These are phyloP conservation scores for Pythium utonaiense DNA, from an alignment of 352 stramenopile species.

Conservation along the genomic window DNA sequence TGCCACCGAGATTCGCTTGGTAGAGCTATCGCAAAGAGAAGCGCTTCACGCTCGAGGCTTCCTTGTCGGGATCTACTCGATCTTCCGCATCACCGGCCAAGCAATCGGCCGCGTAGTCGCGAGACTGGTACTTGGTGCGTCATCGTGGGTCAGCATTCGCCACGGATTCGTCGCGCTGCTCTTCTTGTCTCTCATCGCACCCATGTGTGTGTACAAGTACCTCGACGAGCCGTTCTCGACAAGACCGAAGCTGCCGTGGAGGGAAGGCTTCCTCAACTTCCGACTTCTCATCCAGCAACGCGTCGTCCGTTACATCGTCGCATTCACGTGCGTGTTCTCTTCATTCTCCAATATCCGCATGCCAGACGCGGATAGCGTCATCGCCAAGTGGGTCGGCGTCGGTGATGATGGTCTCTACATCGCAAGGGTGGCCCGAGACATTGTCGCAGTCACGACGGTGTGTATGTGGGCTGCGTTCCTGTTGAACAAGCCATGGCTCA, in stretches of 20 bases:
- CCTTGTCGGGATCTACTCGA: not conserved
- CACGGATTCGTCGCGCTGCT: conserved; percentile 3
- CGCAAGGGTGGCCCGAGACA: not conserved
- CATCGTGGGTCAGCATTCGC: conserved; percentile 3
- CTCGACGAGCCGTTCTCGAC: not conserved
- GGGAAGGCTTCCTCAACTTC: not conserved
- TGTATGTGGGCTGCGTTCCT: not conserved
- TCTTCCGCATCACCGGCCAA: conserved; percentile 4
- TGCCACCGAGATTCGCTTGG: not conserved
- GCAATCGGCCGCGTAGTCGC: not conserved
- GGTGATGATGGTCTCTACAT: not conserved
- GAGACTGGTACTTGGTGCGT: not conserved
- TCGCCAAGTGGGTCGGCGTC: not conserved
- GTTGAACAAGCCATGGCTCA: conserved; percentile 1
- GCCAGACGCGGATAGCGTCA: not conserved
- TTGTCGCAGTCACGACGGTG: conserved; percentile 5
- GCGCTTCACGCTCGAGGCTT: not conserved
- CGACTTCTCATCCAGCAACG: conserved; percentile 7
- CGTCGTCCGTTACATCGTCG: conserved; percentile 5
- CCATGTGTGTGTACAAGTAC: conserved; percentile 4
- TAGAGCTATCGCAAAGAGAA: not conserved
- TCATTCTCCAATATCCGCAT: conserved; percentile 5
- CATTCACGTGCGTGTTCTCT: conserved; percentile 6
- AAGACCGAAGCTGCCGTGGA: not conserved
- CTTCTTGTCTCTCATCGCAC: conserved; percentile 2